Base-by-base conservation (phyloP, 805 yeast species). In the Maudiozyma pseudohumilis region DNA sequence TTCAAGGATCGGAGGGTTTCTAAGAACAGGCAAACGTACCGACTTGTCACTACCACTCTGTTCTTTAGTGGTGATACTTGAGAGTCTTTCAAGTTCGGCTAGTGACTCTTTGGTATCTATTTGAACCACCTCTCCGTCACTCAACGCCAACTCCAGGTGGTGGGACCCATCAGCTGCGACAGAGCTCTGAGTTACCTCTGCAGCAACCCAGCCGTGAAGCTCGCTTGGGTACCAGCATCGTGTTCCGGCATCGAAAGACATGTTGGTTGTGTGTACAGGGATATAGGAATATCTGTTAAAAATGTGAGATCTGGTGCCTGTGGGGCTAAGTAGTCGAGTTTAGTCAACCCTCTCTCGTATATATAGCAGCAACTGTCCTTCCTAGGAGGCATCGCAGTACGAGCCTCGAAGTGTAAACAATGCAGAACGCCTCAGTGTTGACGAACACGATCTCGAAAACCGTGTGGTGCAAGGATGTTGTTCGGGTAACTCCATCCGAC, bases 1-100 rank as follows among this genome's bases (percentile, higher is more conserved):
- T 60, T 92, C 98, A 46, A 87, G 69, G 41, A 81, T 77, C 3
- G 94, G 92, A 33, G 96, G 96, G 57, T 89, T 89, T 56, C 96
- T 74, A 55, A 89, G 70, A 6, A 30, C 29, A 6, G 40, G 40
- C 9, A 37, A 16, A 5, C 8, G 19, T 6, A 6, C 8, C 10
- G 13, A 9, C 17, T 47, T 35, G 16, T 13, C 20, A 9, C n/a
- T 18, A 17, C n/a, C 12, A 17, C 9, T 5, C 11, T 18, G 16
- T 18, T 11, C 32, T 19, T 17, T 17, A 9, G 18, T 18, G 18
- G 32, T 10, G 24, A 16, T 32, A 13, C 40, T 44, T 20, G 40
- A 55, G 10, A 62, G 32, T 0, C 57, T 42, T 19, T 53, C 69
- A 31, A 28, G 15, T n/a, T 17, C 21, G n/a, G 29, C 12, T 6